Evolutionary conservation across 2,329 filamentous ascomycete species (phyloP).

Genomic region (Paecilomyces sp.): DNA sequence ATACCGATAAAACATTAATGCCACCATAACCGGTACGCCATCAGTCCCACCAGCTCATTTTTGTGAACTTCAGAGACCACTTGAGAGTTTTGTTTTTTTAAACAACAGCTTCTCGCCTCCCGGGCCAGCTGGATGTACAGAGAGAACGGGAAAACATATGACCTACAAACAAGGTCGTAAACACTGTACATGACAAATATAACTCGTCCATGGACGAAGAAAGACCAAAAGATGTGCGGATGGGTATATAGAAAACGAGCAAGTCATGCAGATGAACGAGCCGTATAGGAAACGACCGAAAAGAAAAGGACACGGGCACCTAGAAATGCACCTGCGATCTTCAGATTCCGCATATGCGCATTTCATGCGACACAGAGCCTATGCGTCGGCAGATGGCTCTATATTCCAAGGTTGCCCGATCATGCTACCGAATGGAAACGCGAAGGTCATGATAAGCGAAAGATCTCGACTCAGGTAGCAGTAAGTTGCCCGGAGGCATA

Average conservation of each 20-base stretch:
- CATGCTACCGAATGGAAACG: background rate
- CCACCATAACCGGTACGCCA: background rate
- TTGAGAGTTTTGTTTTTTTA: background rate
- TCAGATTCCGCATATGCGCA: background rate
- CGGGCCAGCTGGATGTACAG: background rate
- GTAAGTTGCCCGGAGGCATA: background rate
- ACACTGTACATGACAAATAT: background rate
- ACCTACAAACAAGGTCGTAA: background rate
- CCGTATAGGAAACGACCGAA: background rate
- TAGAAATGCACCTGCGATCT: background rate
- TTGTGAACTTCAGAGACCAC: background rate
- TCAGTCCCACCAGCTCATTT: background rate
- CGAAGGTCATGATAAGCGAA: background rate
- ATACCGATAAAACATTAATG: background rate
- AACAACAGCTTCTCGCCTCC: background rate
- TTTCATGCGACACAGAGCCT: background rate
- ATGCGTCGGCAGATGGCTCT: background rate
- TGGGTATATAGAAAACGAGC: background rate
- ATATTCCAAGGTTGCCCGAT: background rate
- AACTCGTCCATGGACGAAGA: background rate
- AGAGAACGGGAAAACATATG: background rate
- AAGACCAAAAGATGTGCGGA: background rate
- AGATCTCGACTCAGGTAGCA: background rate
- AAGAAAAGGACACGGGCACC: background rate
- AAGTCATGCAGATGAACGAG: background rate